Evolutionary conservation across 306 rosid genomes (phyloP).

Genomic region (Sechiopsis laciniata): DNA sequence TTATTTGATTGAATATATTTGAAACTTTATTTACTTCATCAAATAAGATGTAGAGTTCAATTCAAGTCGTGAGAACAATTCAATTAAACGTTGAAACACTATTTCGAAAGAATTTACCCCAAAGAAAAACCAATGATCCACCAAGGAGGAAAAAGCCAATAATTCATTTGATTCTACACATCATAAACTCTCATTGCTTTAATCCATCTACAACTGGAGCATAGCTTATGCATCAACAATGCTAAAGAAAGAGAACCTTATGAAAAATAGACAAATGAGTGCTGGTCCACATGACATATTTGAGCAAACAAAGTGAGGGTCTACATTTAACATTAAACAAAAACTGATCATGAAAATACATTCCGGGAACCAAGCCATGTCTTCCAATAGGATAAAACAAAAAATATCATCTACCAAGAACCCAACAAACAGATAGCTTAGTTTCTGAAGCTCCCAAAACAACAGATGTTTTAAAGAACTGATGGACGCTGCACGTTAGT

Average conservation of each 20-base stretch:
- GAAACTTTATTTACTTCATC: too few species aligned
- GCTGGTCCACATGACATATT: conserved; percentile 18
- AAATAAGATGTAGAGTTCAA: too few species aligned
- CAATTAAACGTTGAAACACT: too few species aligned
- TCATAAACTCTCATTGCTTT: too few species aligned
- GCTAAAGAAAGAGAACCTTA: not conserved
- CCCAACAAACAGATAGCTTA: conserved; percentile 9
- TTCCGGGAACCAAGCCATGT: conserved; percentile 8
- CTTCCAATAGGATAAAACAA: conserved; percentile 13
- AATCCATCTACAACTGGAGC: not conserved
- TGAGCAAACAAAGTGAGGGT: not conserved
- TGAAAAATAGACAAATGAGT: not conserved
- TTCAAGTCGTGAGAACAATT: too few species aligned
- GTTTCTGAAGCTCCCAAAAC: conserved; percentile 10
- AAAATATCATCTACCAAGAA: not conserved
- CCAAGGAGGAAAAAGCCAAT: too few species aligned
- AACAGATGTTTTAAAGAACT: not conserved
- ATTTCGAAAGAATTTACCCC: too few species aligned
- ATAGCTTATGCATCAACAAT: conserved; percentile 7
- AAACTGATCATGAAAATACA: conserved; percentile 11
- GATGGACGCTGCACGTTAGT: conserved; percentile 22
- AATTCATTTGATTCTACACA: too few species aligned
- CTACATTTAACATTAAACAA: conserved; percentile 8
- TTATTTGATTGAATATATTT: too few species aligned
- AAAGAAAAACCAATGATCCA: too few species aligned